Percentiles rank a stretch among this genome's conserved stretches.
Conservation (phyloP, 805 yeast species). For the Citeromyces matritensis region DNA sequence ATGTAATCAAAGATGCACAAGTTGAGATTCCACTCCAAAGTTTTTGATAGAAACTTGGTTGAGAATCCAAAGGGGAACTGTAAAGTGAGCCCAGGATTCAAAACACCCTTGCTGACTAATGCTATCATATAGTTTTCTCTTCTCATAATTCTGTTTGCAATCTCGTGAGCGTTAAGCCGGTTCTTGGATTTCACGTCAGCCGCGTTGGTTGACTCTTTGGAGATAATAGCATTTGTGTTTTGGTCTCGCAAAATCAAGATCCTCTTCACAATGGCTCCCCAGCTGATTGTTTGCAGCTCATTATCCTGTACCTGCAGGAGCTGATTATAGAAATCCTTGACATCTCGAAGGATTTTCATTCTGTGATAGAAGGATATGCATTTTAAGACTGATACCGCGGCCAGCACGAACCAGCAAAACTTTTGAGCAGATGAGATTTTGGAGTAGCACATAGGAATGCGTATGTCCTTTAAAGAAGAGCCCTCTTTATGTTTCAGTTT, state of each 20-base stretch:
- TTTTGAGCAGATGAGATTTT: slow-evolving; percentile 32
- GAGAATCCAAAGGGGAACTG: slow-evolving; percentile 15
- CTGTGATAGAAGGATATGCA: slow-evolving; percentile 43
- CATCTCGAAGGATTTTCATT: slow-evolving; percentile 52
- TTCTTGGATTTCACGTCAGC: slow-evolving; percentile 56
- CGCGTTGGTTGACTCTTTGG: slow-evolving; percentile 18
- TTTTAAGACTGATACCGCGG: slow-evolving; percentile 34
- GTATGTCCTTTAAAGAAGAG: slow-evolving; percentile 12
- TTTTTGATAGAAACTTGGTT: slow-evolving; percentile 47
- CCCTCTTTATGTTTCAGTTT: slow-evolving; percentile 8
- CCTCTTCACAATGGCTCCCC: slow-evolving; percentile 76
- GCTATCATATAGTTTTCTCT: slow-evolving; percentile 91
- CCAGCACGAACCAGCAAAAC: slow-evolving; percentile 47
- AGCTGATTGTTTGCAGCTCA: slow-evolving; percentile 84
- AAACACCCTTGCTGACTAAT: slow-evolving; percentile 59
- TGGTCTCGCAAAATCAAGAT: slow-evolving; percentile 65
- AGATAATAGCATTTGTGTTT: slow-evolving; percentile 66
- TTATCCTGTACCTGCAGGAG: slow-evolving; percentile 59
- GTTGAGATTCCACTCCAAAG: slow-evolving; percentile 89
- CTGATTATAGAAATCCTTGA: slow-evolving; percentile 61
- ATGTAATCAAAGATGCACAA: slow-evolving; percentile 78
- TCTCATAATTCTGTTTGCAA: slow-evolving; percentile 92
- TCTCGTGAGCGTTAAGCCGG: slow-evolving; percentile 80
- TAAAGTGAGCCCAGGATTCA: slow-evolving; percentile 49
- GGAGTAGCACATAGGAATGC: slow-evolving; percentile 29